phyloP scores from a whole-genome alignment of 129 eudicot genomes.

The Flaveria trinervia region DNA sequence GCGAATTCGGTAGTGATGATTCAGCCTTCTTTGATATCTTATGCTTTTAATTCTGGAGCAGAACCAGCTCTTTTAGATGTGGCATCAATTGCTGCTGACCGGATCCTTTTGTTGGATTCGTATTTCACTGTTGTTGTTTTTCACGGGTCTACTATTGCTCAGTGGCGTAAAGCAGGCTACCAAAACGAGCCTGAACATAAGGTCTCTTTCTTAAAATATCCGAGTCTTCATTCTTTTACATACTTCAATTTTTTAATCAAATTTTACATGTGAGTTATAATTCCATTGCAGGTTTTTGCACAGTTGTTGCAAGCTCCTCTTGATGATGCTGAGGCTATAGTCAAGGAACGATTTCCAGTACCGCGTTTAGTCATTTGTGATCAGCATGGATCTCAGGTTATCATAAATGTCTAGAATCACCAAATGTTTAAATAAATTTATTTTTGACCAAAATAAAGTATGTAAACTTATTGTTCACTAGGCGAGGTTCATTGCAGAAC shows the following conservation, averaged over 20 bases:
- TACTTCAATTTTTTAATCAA: neutral
- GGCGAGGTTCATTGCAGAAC: too few species aligned
- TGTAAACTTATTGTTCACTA: neutral
- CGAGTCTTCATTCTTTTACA: neutral
- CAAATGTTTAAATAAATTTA: neutral
- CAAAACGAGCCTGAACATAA: constrained; percentile 87
- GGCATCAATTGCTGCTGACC: constrained; percentile 85
- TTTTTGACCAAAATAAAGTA: neutral
- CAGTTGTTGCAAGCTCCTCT: constrained; percentile 84
- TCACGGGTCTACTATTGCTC: constrained; percentile 93
- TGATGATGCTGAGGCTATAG: constrained; percentile 80
- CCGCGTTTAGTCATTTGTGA: constrained; percentile 95
- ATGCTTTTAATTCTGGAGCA: constrained; percentile 84
- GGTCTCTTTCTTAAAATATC: constrained; percentile 31
- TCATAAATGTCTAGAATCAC: neutral
- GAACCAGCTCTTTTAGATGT: constrained; percentile 97
- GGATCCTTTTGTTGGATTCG: constrained; percentile 84
- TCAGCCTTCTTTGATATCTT: constrained; percentile 93
- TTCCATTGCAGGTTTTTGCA: constrained; percentile 66
- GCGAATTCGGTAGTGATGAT: constrained; percentile 98
- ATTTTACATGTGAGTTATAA: neutral
- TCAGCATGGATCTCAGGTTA: constrained; percentile 98
- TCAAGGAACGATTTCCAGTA: constrained; percentile 89
- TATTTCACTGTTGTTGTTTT: constrained; percentile 87
- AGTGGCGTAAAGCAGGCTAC: constrained; percentile 97